Evolutionary conservation across 2,329 filamentous ascomycete genomes (phyloP).

Genomic region (Nigrospora osmanthi): DNA sequence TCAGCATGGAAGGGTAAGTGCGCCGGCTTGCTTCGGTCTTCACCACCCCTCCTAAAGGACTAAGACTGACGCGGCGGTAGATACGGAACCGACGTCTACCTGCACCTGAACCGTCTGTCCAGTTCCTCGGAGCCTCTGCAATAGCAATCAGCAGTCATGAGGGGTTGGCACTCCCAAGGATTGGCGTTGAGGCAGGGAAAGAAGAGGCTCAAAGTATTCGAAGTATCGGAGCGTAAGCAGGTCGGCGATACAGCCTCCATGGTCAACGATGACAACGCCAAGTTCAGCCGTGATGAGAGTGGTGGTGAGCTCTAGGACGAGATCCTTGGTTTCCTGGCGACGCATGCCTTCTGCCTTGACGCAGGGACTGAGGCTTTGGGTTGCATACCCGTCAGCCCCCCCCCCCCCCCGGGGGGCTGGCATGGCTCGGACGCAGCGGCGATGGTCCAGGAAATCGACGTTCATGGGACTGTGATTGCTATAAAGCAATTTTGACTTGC

Average conservation of each 20-base stretch:
- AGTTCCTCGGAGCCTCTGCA: slow-evolving; percentile 94
- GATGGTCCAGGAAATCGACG: too few relatives aligned
- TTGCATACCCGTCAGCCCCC: too few relatives aligned
- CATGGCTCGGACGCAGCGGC: too few relatives aligned
- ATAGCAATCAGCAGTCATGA: slow-evolving; percentile 89
- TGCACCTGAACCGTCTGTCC: slow-evolving; percentile 91
- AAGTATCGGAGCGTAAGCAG: slow-evolving; percentile 81
- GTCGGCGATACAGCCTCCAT: slow-evolving; percentile 67
- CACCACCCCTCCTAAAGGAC: background rate
- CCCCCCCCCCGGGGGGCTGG: too few relatives aligned
- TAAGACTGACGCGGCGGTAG: slow-evolving; percentile 33
- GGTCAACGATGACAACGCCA: slow-evolving; percentile 10
- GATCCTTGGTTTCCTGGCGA: too few relatives aligned
- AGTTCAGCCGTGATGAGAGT: slow-evolving; percentile 1
- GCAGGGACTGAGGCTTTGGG: too few relatives aligned
- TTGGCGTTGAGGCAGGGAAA: slow-evolving; percentile 49
- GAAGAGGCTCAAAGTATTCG: slow-evolving; percentile 61
- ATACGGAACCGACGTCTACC: slow-evolving; percentile 96
- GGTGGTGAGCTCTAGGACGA: slow-evolving; percentile 1
- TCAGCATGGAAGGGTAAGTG: slow-evolving; percentile 96
- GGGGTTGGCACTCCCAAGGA: slow-evolving; percentile 62
- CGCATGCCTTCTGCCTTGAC: too few relatives aligned
- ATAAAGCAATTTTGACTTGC: too few relatives aligned
- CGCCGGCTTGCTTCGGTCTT: background rate
- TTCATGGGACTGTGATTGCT: too few relatives aligned